Percentiles rank a stretch among this genome's conserved stretches.
phyloP scores from a whole-genome alignment of 495 filamentous ascomycete genomes.

The Beverwykella pulmonaria region DNA sequence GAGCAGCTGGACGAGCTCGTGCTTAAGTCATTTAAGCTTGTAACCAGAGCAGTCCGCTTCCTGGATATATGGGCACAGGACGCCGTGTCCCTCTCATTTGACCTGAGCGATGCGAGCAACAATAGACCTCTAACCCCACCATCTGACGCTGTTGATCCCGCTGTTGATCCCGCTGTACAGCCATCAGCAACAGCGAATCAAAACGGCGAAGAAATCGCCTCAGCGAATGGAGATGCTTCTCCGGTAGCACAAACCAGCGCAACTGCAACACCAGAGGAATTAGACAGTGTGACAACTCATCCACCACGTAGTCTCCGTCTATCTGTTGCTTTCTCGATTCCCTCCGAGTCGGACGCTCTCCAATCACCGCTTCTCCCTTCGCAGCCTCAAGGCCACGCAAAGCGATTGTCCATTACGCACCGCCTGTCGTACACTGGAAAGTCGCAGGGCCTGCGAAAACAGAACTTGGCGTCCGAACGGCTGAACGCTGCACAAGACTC shows the following conservation, averaged over 20 bases:
- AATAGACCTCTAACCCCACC: constrained; percentile 72
- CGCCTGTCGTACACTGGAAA: constrained; percentile 57
- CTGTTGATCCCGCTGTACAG: constrained; percentile 32
- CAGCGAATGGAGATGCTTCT: constrained; percentile 23
- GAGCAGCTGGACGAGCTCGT: constrained; percentile 88
- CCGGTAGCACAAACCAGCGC: constrained; percentile 32
- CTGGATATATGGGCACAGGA: constrained; percentile 87
- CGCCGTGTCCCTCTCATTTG: constrained; percentile 38
- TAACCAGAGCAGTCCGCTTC: constrained; percentile 87
- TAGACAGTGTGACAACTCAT: constrained; percentile 26
- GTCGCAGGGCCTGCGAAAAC: constrained; percentile 50
- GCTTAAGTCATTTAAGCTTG: constrained; percentile 88
- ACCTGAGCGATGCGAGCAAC: constrained; percentile 39
- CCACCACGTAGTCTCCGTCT: constrained; percentile 33
- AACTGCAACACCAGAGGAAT: constrained; percentile 24
- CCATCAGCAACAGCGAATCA: constrained; percentile 25
- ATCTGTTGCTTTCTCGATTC: constrained; percentile 35
- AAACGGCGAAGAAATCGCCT: constrained; percentile 12
- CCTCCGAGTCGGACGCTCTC: constrained; percentile 33
- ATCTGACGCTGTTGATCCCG: constrained; percentile 41
- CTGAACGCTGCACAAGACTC: constrained; percentile 77
- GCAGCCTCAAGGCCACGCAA: constrained; percentile 39
- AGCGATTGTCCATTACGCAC: constrained; percentile 61
- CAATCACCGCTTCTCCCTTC: constrained; percentile 32
- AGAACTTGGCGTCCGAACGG: constrained; percentile 64